phyloP scores from a whole-genome alignment of 495 filamentous ascomycete genomes.

The Elasticomyces elasticus region DNA sequence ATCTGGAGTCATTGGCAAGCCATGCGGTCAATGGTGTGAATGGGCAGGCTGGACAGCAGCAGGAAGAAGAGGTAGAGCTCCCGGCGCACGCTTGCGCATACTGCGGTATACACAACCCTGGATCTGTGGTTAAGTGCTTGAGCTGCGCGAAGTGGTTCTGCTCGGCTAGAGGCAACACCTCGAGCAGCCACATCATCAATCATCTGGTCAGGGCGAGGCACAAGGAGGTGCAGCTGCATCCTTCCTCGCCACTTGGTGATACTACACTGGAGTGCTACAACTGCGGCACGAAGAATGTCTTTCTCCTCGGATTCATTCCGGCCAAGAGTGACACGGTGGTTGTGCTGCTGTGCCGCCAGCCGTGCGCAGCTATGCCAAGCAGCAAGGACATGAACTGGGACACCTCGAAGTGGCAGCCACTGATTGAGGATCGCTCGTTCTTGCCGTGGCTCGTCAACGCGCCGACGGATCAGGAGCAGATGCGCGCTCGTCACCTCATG shows the following conservation, averaged over 20 bases:
- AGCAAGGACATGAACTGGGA: slow-evolving; percentile 99
- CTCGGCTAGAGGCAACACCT: slow-evolving; percentile 92
- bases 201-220: slow-evolving; percentile 94
- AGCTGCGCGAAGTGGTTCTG: slow-evolving; percentile 98
- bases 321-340: slow-evolving; percentile 98
- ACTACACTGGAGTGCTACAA: slow-evolving; percentile 99
- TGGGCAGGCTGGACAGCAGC: slow-evolving; percentile 47
- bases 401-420: slow-evolving; percentile 91
- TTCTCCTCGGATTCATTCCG: slow-evolving; percentile 98
- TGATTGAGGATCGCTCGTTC: slow-evolving; percentile 96
- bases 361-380: slow-evolving; percentile 75
- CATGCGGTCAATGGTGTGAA: slow-evolving; percentile 67
- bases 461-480: slow-evolving; percentile 89
- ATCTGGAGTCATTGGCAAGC: slow-evolving; percentile 84
- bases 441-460: slow-evolving; percentile 84
- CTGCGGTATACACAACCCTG: slow-evolving; percentile 92
- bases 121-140: slow-evolving; percentile 92
- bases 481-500: slow-evolving; percentile 85
- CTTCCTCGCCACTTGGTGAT: slow-evolving; percentile 88
- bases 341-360: slow-evolving; percentile 90
- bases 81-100: slow-evolving; percentile 98
- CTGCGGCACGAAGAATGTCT: slow-evolving; percentile 98
- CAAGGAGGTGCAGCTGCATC: slow-evolving; percentile 97
- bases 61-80: slow-evolving; percentile 75
- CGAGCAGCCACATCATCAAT: slow-evolving; percentile 95